Evolutionary conservation across 140 eudicot genomes (phyloP).

Genomic region (Ambrosia hybrid): DNA sequence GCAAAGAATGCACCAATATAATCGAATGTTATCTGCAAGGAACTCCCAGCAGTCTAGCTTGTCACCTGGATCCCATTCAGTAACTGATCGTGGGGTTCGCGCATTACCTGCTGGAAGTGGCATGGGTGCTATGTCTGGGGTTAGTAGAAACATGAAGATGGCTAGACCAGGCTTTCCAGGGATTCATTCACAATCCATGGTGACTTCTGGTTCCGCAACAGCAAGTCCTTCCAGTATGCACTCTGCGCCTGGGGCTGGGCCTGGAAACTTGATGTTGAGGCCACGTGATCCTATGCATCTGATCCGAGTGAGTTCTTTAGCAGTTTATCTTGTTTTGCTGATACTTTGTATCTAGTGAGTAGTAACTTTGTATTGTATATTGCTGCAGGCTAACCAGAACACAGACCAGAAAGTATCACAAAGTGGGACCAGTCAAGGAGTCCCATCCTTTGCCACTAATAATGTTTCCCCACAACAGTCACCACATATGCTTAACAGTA

Average conservation of each 20-base stretch:
- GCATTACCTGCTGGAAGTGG: conserved; percentile 68
- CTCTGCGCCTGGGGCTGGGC: conserved; percentile 77
- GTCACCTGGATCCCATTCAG: conserved; percentile 69
- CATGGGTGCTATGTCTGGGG: conserved; percentile 58
- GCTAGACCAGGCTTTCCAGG: conserved; percentile 79
- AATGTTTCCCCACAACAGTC: conserved; percentile 64
- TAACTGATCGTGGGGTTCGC: conserved; percentile 68
- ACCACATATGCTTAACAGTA: conserved; percentile 48
- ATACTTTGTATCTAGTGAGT: not conserved
- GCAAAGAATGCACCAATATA: conserved; percentile 75
- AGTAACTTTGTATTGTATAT: conserved; percentile 8
- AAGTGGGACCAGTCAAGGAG: conserved; percentile 55
- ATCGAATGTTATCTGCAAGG: conserved; percentile 64
- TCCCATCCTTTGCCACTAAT: conserved; percentile 47
- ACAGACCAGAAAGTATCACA: conserved; percentile 66
- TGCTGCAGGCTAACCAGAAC: conserved; percentile 43
- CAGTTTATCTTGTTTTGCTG: conserved; percentile 1
- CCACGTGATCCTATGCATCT: conserved; percentile 73
- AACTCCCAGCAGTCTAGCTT: conserved; percentile 55
- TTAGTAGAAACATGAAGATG: conserved; percentile 63
- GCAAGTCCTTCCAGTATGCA: conserved; percentile 52
- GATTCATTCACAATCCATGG: conserved; percentile 51
- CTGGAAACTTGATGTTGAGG: conserved; percentile 67
- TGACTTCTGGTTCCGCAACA: conserved; percentile 37
- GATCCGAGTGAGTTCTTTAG: conserved; percentile 59